phyloP scores from a whole-genome alignment of 1,139 yeast genomes.

The Hyphopichia pseudoburtonii region DNA sequence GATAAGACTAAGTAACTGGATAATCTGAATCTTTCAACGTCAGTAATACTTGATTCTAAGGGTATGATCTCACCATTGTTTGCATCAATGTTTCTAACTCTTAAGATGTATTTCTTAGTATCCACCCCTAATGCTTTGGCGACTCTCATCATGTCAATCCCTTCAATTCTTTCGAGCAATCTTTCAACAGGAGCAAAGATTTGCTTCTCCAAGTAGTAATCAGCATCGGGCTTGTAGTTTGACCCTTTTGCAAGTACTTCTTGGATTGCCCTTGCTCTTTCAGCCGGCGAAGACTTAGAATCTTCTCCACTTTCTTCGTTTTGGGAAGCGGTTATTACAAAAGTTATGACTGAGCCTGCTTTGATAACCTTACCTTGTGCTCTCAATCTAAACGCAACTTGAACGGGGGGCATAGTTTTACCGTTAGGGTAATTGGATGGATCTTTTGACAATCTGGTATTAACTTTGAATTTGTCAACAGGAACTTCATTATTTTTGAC shows the following conservation, averaged over 20 bases:
- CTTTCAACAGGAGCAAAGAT: conserved; percentile 90
- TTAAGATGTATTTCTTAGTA: conserved; percentile 57
- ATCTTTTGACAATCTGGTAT: conserved; percentile 74
- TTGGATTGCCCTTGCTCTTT: conserved; percentile 75
- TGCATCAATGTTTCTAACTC: conserved; percentile 38
- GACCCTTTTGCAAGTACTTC: conserved; percentile 60
- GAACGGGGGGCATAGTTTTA: conserved; percentile 88
- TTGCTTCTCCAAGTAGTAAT: conserved; percentile 83
- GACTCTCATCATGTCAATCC: conserved; percentile 76
- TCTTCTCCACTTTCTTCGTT: conserved; percentile 15
- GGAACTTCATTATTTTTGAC: conserved; percentile 63
- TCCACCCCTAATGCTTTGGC: conserved; percentile 81
- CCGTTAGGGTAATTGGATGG: conserved; percentile 76
- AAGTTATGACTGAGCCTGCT: conserved; percentile 90
- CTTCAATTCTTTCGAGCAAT: conserved; percentile 80
- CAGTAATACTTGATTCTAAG: conserved; percentile 78
- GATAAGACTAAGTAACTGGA: conserved; percentile 53
- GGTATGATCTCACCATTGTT: conserved; percentile 60
- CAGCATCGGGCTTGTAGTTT: conserved; percentile 66
- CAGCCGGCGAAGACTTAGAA: conserved; percentile 49
- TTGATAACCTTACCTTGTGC: conserved; percentile 80
- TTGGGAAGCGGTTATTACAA: conserved; percentile 64
- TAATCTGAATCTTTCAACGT: conserved; percentile 76
- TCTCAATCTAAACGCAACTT: conserved; percentile 81
- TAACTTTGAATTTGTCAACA: conserved; percentile 65